Conservation (phyloP, 495 filamentous ascomycete species). For the Annulohypoxylon bovei region DNA sequence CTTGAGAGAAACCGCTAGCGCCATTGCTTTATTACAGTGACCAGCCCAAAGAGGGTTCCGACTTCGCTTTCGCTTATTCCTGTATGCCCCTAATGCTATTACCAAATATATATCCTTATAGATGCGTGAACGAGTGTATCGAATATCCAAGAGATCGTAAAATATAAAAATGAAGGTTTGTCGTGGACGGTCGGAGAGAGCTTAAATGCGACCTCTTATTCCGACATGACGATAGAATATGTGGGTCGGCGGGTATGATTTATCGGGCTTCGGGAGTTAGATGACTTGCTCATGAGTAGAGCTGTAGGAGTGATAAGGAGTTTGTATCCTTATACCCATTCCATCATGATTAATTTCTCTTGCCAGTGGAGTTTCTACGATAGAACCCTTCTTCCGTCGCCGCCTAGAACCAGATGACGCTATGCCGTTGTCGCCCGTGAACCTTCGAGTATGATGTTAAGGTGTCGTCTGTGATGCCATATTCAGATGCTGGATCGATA, state of each 20-base stretch:
- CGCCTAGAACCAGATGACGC: background rate
- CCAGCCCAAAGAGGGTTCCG: constrained; percentile 24
- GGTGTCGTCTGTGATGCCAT: background rate
- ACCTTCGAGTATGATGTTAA: background rate
- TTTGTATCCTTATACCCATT: background rate
- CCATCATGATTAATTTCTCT: background rate
- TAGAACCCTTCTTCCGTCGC: background rate
- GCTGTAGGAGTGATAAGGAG: background rate
- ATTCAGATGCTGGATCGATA: background rate
- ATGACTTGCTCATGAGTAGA: background rate
- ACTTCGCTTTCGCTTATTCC: constrained; percentile 34
- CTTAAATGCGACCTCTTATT: background rate
- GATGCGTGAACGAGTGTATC: constrained; percentile 31
- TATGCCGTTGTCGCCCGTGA: background rate
- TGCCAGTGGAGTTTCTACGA: background rate
- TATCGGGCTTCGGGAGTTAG: background rate
- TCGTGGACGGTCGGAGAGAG: background rate
- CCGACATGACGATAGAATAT: background rate
- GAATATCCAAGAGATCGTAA: constrained; percentile 12
- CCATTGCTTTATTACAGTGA: constrained; percentile 36
- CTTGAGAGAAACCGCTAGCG: constrained; percentile 19
- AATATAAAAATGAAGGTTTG: constrained; percentile 6
- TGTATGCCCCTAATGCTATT: constrained; percentile 33
- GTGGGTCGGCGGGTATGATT: background rate
- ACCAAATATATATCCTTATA: constrained; percentile 32